A percentile compares a stretch with the other conserved stretches of the same genome.
Conservation (phyloP, 106 monocot genomes). For the Iris macrosiphon region DNA sequence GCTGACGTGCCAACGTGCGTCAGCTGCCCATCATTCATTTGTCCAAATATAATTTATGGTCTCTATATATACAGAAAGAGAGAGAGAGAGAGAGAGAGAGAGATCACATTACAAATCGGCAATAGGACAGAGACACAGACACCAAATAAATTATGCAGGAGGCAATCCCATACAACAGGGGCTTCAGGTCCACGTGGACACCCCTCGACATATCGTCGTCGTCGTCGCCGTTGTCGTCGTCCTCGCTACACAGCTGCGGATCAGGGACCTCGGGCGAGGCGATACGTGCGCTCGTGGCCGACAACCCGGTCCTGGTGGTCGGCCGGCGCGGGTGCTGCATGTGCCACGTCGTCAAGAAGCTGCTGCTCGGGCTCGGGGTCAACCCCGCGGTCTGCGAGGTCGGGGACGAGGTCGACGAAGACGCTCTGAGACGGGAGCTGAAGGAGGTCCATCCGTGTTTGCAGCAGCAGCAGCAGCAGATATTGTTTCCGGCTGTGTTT, state of each 20-base stretch:
- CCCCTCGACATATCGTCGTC: no score
- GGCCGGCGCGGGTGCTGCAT: conserved; percentile 71
- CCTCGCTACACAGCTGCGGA: not conserved
- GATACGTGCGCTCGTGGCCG: conserved; percentile 24
- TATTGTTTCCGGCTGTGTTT: conserved; percentile 58
- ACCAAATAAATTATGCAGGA: no score
- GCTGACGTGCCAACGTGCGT: no score
- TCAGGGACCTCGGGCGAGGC: conserved; percentile 1
- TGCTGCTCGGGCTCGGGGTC: conserved; percentile 67
- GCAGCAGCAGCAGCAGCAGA: not conserved
- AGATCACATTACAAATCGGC: no score
- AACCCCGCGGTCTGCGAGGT: conserved; percentile 64
- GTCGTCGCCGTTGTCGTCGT: not conserved
- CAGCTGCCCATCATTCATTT: no score
- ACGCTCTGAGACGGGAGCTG: not conserved
- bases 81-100: no score
- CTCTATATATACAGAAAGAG: no score
- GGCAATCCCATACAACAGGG: not conserved
- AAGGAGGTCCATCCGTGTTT: not conserved
- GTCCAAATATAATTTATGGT: no score
- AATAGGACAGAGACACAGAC: no score
- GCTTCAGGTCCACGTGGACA: no score
- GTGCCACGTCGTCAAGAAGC: conserved; percentile 53
- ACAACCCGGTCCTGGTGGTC: conserved; percentile 68
- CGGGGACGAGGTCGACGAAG: conserved; percentile 19